A percentile compares a stretch with the other conserved stretches of the same genome.
phyloP scores from a whole-genome alignment of 345 rosid species.

The Trapa bicornis region DNA sequence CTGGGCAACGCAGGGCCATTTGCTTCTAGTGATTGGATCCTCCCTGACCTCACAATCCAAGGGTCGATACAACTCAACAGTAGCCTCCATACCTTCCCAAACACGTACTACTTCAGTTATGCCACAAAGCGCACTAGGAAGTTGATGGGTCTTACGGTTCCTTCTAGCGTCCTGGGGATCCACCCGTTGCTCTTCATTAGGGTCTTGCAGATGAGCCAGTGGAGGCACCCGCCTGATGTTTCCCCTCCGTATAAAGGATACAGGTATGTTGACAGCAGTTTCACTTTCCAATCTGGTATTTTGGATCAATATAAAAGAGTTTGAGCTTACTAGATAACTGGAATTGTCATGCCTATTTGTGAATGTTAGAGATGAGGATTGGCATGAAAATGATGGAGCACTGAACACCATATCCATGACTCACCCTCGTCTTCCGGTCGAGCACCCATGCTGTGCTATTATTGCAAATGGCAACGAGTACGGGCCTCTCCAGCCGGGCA shows the following conservation, averaged over 20 bases:
- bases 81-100: constrained; percentile 51
- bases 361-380: constrained; percentile 68
- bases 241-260: constrained; percentile 82
- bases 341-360: not conserved
- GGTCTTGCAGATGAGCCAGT: constrained; percentile 73
- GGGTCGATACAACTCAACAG: constrained; percentile 54
- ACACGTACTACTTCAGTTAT: constrained; percentile 83
- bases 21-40: constrained; percentile 80
- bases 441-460: constrained; percentile 46
- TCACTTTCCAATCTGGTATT: not conserved
- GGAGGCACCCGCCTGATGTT: constrained; percentile 56
- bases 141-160: constrained; percentile 55
- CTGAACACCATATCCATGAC: constrained; percentile 89
- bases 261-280: constrained; percentile 29
- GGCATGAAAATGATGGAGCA: constrained; percentile 97
- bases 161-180: constrained; percentile 64
- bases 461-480: constrained; percentile 40
- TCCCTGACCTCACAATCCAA: constrained; percentile 90
- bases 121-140: constrained; percentile 72
- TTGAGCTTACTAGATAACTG: not conserved
- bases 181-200: constrained; percentile 80
- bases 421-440: constrained; percentile 70
- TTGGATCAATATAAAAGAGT: not conserved
- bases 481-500: constrained; percentile 62
- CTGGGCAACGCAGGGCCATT: constrained; percentile 78